Evolutionary conservation across 164 flowering plant genomes (phyloP), one percentile per base, ranked within the genome.

Genomic region (Dillenia suffruticosa): DNA sequence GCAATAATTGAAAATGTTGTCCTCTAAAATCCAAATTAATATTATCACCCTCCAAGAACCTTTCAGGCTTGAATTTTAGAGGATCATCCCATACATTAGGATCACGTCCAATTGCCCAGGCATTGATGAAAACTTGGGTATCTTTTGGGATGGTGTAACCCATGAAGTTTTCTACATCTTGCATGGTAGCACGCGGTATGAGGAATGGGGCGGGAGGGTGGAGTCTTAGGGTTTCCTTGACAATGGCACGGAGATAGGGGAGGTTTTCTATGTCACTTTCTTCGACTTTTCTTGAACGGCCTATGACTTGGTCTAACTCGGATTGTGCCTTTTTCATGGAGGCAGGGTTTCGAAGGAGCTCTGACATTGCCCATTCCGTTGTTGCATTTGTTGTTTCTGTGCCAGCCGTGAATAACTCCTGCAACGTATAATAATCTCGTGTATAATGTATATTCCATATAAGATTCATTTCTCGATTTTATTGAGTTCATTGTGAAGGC

Each of bases 321-420:
- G 55, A 48, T 17, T 58, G 52, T 6, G 22, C 67, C 48, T 57
- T 62, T 32, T 12, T 63, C 68, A 73, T 65, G 2, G 40, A 10
- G 14, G 24, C 15, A 9, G 76, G 67, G 43, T 26, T 53, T 14
- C 63, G 59, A 11, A 73, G 55, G 48, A 73, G 63, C 54, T 73
- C 77, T 32, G 73, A 44, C 63, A 73, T 58, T 0, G 70, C 65
- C 77, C 77, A 73, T 63, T 66, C 77, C 9, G 62, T 60, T 0
- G 70, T 66, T 49, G 62, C 62, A 47, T 68, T 65, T 9, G 77
- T 69, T 44, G 77, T 65, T 15, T 73, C 73, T 12, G 73, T 47
- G 47, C 70, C 77, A 16, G 56, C 70, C 9, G 62, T 10, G 49
- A 51, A 51, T 44, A 64, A 59, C 50, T 69, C 68, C 72, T 69